A percentile compares a stretch with the other conserved stretches of the same genome.
phyloP scores from a whole-genome alignment of 257 asterid species.

The Solanum corneliomulleri region DNA sequence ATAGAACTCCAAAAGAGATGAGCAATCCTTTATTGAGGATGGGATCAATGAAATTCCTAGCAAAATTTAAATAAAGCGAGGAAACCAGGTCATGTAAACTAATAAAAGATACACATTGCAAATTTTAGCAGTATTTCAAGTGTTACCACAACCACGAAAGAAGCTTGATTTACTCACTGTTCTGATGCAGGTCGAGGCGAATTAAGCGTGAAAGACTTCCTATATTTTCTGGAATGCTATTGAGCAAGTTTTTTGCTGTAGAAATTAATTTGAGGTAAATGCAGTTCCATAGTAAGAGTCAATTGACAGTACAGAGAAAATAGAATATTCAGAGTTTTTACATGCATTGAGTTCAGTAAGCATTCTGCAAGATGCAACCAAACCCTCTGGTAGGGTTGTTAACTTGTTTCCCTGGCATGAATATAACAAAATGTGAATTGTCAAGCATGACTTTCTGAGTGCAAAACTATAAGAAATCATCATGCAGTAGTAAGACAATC shows the following conservation, averaged over 20 bases:
- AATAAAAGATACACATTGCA: background rate
- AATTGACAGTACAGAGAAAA: background rate
- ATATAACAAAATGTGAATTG: constrained; percentile 7
- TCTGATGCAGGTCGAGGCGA: constrained; percentile 86
- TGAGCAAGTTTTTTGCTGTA: constrained; percentile 68
- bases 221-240: constrained; percentile 64
- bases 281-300: constrained; percentile 2
- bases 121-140: background rate
- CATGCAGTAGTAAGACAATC: background rate
- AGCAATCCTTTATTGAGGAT: constrained; percentile 65
- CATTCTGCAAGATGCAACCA: constrained; percentile 67
- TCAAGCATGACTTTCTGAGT: background rate
- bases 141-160: background rate
- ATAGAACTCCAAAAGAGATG: constrained; percentile 81
- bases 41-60: constrained; percentile 89
- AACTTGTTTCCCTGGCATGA: constrained; percentile 78
- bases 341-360: constrained; percentile 91
- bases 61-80: constrained; percentile 6
- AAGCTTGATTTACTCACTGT: constrained; percentile 53
- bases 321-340: constrained; percentile 18
- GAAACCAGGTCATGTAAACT: constrained; percentile 2
- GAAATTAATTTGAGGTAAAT: constrained; percentile 7
- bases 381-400: constrained; percentile 35
- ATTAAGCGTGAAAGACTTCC: constrained; percentile 72
- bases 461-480: constrained; percentile 1